Base-by-base conservation (phyloP, 179 eudicot species). In the Camellia oleifera region DNA sequence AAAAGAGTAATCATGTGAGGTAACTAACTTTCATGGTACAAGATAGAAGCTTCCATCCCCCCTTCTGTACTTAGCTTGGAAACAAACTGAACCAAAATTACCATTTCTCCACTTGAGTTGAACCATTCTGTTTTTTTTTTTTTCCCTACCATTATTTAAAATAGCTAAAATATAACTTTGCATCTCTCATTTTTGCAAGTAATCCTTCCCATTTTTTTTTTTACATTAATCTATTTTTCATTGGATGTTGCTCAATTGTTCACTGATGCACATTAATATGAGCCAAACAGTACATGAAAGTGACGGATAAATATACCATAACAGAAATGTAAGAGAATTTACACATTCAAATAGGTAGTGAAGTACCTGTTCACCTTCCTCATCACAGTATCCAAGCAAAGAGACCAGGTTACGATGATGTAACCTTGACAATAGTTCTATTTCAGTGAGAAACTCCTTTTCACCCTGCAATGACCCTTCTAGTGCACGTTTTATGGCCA, bases 381-480 rank as follows among this genome's bases (percentile, higher is more conserved):
- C 97, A 46, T 89, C 92, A 80, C 97, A 92, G 50, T 86, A 89
- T 64, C 97, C 97, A 62, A 89, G n/a, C 85, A 92, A 85, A 63
- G 94, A 81, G 50, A 92, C 92, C 8, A 92, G 83, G 82, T 92
- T 92, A 18, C 94, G 80, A 71, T 92, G 97, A 86, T 92, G 97
- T 76, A 92, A 74, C 84, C 97, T 88, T 11, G 97, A 92, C 32
- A 92, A 69, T 68, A 92, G 60, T 85, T 92, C 93, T 48, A 92
- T 92, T 79, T 92, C 97, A 7, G 92, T 91, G 48, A 84, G 87
- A 79, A 92, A 92, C 85, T 92, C 97, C 70, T 79, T 91, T 46
- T 91, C 87, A 9, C 97, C 97, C 85, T 92, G 97, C 72, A 92
- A 78, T 26, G 97, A 92, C 68, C 93, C 93, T 81, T 86, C 92